Evolutionary conservation across 2,329 filamentous ascomycete species (phyloP), one percentile per base, ranked within the genome.

Genomic region (Venturia effusa): DNA sequence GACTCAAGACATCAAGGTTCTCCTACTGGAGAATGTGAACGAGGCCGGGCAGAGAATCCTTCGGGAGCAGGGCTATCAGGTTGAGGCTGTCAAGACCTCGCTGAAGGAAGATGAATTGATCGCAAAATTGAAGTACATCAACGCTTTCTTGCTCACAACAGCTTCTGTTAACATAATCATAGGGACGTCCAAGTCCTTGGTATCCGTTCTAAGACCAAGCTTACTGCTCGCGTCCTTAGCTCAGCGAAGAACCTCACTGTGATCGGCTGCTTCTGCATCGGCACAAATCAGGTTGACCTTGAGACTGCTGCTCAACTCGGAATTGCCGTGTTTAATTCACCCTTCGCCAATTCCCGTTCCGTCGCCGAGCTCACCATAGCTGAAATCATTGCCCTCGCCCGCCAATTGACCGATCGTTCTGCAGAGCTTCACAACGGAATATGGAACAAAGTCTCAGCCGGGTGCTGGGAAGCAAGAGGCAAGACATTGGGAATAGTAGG

Each of bases 291-390:
- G 76, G 92, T 96, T 68, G 88, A 96, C 74, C 85, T 96, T 66
- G 84, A 90, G 66, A 93, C 86, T 73, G 91, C 92, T 37, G 91
- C 91, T 59, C 82, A 83, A 69, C 85, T 89, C 73, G 92, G 94
- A 68, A 96, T 97, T 74, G 92, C 92, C 41, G 94, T 99, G 68
- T 99, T 99, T 85, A 99, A 99, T 79, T 97, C 94, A 57, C 94
- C 94, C 1, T 99, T 99, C 78, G 92, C 90, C 78, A 99, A 99
- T 79, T 97, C 93, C 10, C 88, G 94, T 74, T 96, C 90, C 74
- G 94, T 99, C 61, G 94, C 94, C 64, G 94, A 99, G 80, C 82
- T 97, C 64, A 92, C 97, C 70, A 97, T 99, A 74, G 88, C 82
- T 63, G 93, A 97, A 77, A 92, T 99, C 72, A 97, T 99, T 71